Conservation (phyloP, 2,329 filamentous ascomycete species). For the Penicillium sp. region DNA sequence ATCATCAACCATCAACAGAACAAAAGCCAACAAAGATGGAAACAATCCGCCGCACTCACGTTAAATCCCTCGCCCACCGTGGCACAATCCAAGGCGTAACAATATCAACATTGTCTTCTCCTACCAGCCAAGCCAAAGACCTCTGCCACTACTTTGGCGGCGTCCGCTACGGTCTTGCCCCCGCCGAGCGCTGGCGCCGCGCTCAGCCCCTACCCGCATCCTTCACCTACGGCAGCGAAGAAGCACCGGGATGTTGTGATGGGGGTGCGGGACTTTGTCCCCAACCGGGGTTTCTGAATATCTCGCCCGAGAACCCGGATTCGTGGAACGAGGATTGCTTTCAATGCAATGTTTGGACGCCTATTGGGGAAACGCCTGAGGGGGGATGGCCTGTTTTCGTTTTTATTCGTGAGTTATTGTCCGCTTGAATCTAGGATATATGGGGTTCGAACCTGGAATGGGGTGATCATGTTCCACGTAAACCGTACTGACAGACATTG, state of each 20-base stretch:
- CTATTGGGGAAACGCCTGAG: conserved; percentile 44
- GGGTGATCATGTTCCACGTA: neutral
- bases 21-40: conserved; percentile 22
- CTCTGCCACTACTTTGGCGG: conserved; percentile 55
- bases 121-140: conserved; percentile 22
- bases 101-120: conserved; percentile 34
- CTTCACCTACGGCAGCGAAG: conserved; percentile 52
- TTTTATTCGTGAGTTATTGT: conserved; percentile 51
- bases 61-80: conserved; percentile 34
- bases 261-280: conserved; percentile 48
- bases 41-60: conserved; percentile 20
- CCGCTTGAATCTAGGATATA: no score
- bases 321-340: conserved; percentile 54
- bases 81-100: conserved; percentile 53
- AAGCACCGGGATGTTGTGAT: conserved; percentile 48
- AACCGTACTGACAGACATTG: neutral
- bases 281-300: conserved; percentile 43
- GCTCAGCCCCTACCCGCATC: conserved; percentile 48
- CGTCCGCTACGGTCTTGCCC: conserved; percentile 55
- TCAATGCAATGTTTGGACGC: conserved; percentile 57
- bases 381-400: conserved; percentile 57
- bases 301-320: conserved; percentile 31
- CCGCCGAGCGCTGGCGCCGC: conserved; percentile 50
- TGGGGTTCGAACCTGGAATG: neutral
- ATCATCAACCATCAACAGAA: neutral